Evolutionary conservation across 2,329 filamentous ascomycete genomes (phyloP).

Genomic region (Helicocarpus griseus): DNA sequence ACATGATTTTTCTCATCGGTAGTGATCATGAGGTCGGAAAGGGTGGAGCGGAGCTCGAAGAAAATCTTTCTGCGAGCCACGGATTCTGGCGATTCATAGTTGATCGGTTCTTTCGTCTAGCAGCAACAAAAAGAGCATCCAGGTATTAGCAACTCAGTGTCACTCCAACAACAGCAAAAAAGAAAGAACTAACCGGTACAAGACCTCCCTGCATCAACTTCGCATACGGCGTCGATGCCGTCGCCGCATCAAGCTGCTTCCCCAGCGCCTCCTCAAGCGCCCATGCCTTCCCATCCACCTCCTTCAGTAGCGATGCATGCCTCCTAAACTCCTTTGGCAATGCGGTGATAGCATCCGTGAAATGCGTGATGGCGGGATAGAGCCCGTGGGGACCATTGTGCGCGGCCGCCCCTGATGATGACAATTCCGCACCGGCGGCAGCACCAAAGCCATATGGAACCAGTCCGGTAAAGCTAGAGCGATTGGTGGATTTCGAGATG

Average conservation of each 20-base stretch:
- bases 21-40: conserved; percentile 77
- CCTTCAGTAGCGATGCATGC: conserved; percentile 91
- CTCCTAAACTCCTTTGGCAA: conserved; percentile 90
- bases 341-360: conserved; percentile 84
- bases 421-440: conserved; percentile 4
- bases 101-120: neutral
- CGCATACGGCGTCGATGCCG: conserved; percentile 24
- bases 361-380: conserved; percentile 60
- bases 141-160: neutral
- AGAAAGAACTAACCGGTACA: conserved; percentile 7
- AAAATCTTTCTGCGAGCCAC: conserved; percentile 57
- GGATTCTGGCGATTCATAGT: conserved; percentile 25
- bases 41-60: conserved; percentile 64
- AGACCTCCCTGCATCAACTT: conserved; percentile 22
- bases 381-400: conserved; percentile 38
- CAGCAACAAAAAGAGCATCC: neutral
- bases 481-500: conserved; percentile 36
- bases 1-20: conserved; percentile 98
- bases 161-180: neutral
- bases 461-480: conserved; percentile 27
- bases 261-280: conserved; percentile 74
- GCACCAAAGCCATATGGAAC: neutral
- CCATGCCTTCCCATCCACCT: conserved; percentile 95
- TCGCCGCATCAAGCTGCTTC: conserved; percentile 50
- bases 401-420: conserved; percentile 2